These are phyloP conservation scores for Populus hybrid DNA, from an alignment of 441 rosid species.

Conservation along the genomic window DNA sequence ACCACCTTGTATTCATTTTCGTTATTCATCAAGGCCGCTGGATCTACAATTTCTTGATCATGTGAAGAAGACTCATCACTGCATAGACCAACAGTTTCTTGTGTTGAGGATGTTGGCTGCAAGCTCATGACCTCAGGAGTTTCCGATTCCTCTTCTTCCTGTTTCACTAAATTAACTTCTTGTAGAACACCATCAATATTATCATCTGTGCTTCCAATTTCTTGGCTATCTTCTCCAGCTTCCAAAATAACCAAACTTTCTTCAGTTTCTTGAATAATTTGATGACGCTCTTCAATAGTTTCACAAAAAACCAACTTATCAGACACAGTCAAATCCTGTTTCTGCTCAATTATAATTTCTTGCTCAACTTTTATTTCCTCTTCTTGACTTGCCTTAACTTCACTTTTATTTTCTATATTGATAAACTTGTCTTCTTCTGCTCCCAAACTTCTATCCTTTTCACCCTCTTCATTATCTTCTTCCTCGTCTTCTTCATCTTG, in stretches of 20 bases:
- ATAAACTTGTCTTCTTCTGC: neutral
- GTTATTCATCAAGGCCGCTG: conserved; percentile 9
- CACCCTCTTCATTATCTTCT: neutral
- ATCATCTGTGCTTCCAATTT: neutral
- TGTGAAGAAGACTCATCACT: neutral
- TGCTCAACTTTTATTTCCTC: conserved; percentile 28
- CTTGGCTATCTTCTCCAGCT: conserved; percentile 6
- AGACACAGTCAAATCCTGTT: conserved; percentile 15
- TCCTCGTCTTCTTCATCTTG: conserved; percentile 20
- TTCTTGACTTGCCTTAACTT: neutral
- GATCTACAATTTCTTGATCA: conserved; percentile 20
- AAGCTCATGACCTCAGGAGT: neutral
- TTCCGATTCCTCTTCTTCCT: conserved; percentile 13
- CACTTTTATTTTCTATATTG: neutral
- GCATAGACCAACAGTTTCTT: conserved; percentile 9
- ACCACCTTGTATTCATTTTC: conserved; percentile 11
- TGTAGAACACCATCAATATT: neutral
- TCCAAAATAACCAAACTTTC: neutral
- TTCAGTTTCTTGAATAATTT: conserved; percentile 13
- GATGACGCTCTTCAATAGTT: conserved; percentile 19
- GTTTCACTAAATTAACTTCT: conserved; percentile 7
- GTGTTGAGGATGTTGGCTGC: neutral
- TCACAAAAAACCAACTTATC: conserved; percentile 23
- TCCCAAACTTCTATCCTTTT: neutral
- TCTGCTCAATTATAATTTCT: conserved; percentile 24